phyloP scores from a whole-genome alignment of 2,329 filamentous ascomycete species.

The Arthrobotrys entomopaga region DNA sequence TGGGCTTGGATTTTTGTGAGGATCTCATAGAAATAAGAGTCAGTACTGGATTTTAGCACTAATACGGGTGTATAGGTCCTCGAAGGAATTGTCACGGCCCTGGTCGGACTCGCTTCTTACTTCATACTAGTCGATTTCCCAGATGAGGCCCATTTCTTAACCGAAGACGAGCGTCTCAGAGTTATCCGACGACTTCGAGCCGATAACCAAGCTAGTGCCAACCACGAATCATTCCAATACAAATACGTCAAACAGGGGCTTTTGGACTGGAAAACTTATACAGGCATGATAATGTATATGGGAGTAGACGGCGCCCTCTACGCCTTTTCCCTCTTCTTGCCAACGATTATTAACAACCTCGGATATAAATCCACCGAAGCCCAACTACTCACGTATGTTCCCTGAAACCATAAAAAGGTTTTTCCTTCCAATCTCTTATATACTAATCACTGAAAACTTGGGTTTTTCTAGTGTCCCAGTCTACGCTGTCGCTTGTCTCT shows the following conservation, averaged over 20 bases:
- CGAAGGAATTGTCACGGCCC: slow-evolving; percentile 75
- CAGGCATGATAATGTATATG: slow-evolving; percentile 67
- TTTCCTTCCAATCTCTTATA: not conserved
- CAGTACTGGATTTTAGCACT: not conserved
- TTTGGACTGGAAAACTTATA: slow-evolving; percentile 86
- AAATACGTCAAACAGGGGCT: slow-evolving; percentile 76
- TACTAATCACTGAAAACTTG: not conserved
- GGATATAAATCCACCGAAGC: slow-evolving; percentile 70
- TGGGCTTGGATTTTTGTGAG: slow-evolving; percentile 72
- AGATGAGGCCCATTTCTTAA: slow-evolving; percentile 77
- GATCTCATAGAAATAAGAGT: not conserved
- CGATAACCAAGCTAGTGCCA: slow-evolving; percentile 79
- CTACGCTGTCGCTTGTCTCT: slow-evolving; percentile 75
- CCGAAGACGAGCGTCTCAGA: slow-evolving; percentile 74
- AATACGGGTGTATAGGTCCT: slow-evolving; percentile 64
- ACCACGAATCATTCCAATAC: slow-evolving; percentile 79
- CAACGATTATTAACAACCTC: slow-evolving; percentile 76
- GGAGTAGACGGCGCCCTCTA: slow-evolving; percentile 57
- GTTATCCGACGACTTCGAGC: slow-evolving; percentile 75
- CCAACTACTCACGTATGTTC: slow-evolving; percentile 72
- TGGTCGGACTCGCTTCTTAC: slow-evolving; percentile 75
- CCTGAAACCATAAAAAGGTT: slow-evolving; percentile 62
- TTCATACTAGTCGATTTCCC: slow-evolving; percentile 88
- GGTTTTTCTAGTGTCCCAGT: slow-evolving; percentile 66
- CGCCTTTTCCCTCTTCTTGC: slow-evolving; percentile 73